Evolutionary conservation across 1,139 yeast species (phyloP), one percentile per base, ranked within the genome.

Genomic region (Citeromyces hawaiiensis): DNA sequence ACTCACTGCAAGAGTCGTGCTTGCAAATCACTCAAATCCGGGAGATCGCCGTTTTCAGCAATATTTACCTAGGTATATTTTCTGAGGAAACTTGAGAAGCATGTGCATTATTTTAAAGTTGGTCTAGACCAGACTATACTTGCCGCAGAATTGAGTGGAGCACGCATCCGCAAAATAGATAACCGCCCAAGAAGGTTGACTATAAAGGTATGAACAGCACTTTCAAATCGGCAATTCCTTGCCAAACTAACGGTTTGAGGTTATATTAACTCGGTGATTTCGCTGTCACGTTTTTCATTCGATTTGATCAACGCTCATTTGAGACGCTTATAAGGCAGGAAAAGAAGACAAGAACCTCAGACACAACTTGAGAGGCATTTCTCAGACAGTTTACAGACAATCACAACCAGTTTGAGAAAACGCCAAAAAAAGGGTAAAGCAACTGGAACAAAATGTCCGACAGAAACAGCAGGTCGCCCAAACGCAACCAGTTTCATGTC

Each of bases 401-500:
- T n/a, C n/a, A n/a, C n/a, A n/a, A n/a, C n/a, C n/a, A n/a, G n/a
- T n/a, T n/a, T n/a, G n/a, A n/a, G n/a, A n/a, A n/a, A n/a, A n/a
- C n/a, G n/a, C n/a, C n/a, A n/a, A n/a, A n/a, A n/a, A n/a, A n/a
- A n/a, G n/a, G n/a, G n/a, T 36, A 17, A 14, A 11, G 18, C 36
- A 42, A 40, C 44, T 47, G 38, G 40, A 47, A 43, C 21, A 49
- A 62, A 3, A 57, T 61, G 7, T 61, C 64, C 4, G 61, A 60
- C 14, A 61, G 64, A 17, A 23, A 23, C 27, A 23, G 17, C 60
- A 58, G 44, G 19, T 59, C 58, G 11, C 46, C 43, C 9, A 63
- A 63, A 42, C 76, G 76, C 17, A 66, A 63, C 45, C 69, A 68
- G 40, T 60, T 88, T 47, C 94, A 86, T 60, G 87, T 88, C 49